Evolutionary conservation across 352 stramenopile species (phyloP).

Genomic region (Nothophytophthora sp.): DNA sequence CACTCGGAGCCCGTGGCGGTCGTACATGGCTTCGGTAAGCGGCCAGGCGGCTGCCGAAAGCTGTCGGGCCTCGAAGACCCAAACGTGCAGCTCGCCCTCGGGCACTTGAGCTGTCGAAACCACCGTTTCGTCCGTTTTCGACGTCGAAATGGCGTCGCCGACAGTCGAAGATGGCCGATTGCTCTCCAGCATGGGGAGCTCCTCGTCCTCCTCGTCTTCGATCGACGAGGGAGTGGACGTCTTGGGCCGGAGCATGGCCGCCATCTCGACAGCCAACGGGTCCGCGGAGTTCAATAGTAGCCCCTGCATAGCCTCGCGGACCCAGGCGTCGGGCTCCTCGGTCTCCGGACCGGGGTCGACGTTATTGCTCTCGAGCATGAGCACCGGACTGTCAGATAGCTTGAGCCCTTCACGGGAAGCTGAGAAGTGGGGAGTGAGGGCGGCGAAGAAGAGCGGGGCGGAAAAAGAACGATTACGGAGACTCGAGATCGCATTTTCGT

Average conservation of each 20-base stretch:
- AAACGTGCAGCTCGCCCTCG: constrained; percentile 45
- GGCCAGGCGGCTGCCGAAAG: constrained; percentile 34
- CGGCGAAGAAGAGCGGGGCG: too few relatives aligned
- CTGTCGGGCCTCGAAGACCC: constrained; percentile 51
- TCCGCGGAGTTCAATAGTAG: constrained; percentile 14
- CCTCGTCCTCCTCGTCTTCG: constrained; percentile 29
- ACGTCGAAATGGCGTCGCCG: constrained; percentile 8
- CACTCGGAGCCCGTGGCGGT: constrained; percentile 43
- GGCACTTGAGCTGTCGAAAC: constrained; percentile 24
- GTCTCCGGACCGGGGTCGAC: too few relatives aligned
- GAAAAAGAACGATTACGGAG: too few relatives aligned
- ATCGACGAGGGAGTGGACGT: constrained; percentile 13
- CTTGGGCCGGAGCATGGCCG: constrained; percentile 11
- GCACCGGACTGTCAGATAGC: too few relatives aligned
- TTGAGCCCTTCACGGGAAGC: too few relatives aligned
- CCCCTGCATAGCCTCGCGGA: constrained; percentile 5
- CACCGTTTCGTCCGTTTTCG: constrained; percentile 10
- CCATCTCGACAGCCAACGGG: constrained; percentile 16
- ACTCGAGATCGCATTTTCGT: too few relatives aligned
- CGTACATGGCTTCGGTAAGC: constrained; percentile 47
- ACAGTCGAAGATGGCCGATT: constrained; percentile 23
- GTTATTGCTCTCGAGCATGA: constrained; percentile 33
- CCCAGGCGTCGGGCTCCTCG: too few relatives aligned
- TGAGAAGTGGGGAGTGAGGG: too few relatives aligned
- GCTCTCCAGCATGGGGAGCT: constrained; percentile 36